Percentiles rank a stretch among this genome's conserved stretches.
Conservation (phyloP, 305 asterid genomes). For the Withania somnifera region DNA sequence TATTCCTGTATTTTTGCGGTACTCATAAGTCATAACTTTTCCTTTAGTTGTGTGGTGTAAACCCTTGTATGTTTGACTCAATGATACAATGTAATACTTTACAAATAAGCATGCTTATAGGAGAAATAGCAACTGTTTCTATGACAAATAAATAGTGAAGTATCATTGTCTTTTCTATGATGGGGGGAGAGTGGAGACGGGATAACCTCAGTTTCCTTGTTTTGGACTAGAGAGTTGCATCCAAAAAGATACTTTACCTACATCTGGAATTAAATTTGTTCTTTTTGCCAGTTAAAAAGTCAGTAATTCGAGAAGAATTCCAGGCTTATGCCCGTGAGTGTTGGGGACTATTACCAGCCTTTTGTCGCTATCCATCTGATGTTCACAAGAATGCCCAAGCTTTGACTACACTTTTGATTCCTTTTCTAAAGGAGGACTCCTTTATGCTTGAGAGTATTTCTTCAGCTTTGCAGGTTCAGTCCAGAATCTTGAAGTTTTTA, state of each 20-base stretch:
- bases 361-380: too few species aligned
- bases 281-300: slow-evolving; percentile 52
- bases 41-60: too few species aligned
- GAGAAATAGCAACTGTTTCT: not conserved
- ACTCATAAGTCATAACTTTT: too few species aligned
- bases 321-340: slow-evolving; percentile 57
- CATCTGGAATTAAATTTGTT: slow-evolving; percentile 23
- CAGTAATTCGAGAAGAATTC: slow-evolving; percentile 58
- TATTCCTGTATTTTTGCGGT: too few species aligned
- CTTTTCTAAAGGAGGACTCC: too few species aligned
- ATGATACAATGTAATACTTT: too few species aligned
- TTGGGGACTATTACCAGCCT: too few species aligned
- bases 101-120: not conserved
- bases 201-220: not conserved
- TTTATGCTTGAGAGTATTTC: too few species aligned
- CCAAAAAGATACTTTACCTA: not conserved
- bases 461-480: slow-evolving; percentile 77
- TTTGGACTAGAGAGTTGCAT: not conserved
- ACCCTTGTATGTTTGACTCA: too few species aligned
- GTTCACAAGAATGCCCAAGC: too few species aligned
- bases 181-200: not conserved
- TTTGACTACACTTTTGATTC: too few species aligned
- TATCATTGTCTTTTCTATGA: not conserved
- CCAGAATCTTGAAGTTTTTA: slow-evolving; percentile 1
- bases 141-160: not conserved